Conservation (phyloP, 75 land plant species). For the Cunninghamia lanceolata region DNA sequence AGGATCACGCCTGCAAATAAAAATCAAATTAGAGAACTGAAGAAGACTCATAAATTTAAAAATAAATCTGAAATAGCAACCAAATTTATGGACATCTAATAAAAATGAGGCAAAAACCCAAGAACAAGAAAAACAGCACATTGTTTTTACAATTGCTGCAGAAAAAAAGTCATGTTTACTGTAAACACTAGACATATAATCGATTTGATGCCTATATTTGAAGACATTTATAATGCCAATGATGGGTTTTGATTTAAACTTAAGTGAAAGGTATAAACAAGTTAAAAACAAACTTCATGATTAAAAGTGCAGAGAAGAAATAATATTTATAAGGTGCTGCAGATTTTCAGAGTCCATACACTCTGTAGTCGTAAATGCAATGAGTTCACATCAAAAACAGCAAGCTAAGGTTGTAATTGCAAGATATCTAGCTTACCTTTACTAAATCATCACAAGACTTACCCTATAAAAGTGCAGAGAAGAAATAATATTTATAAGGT, state of each 20-base stretch:
- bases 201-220: background rate
- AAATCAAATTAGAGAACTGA: background rate
- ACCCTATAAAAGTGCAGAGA: background rate
- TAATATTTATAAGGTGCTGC: background rate
- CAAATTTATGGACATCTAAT: background rate
- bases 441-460: background rate
- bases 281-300: background rate
- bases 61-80: background rate
- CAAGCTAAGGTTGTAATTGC: background rate
- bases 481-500: background rate
- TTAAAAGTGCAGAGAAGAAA: background rate
- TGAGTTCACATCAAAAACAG: background rate
- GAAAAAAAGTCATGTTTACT: too few species aligned
- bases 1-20: constrained; percentile 7
- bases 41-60: background rate
- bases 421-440: background rate
- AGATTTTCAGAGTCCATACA: background rate
- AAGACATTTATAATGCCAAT: background rate
- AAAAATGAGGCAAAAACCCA: background rate
- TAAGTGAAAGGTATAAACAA: too few species aligned
- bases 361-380: background rate
- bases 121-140: background rate
- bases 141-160: background rate
- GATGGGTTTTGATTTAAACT: background rate
- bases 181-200: background rate